phyloP scores from a whole-genome alignment of 1,284 basidiomycete species.

The Ustilago cynodontis region DNA sequence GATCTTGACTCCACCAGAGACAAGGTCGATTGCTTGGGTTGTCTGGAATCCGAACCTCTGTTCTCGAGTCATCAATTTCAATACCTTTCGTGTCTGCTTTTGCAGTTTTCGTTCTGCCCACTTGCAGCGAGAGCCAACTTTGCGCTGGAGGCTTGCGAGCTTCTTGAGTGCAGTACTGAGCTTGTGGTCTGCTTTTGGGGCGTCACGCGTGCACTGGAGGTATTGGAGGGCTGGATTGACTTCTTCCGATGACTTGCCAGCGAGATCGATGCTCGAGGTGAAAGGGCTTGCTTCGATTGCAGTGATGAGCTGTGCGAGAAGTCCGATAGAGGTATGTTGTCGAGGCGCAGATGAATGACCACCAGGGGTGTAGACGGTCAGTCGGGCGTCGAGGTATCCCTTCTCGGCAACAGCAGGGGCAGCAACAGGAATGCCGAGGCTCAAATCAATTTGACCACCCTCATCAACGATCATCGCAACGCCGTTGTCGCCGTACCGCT shows the following conservation, averaged over 20 bases:
- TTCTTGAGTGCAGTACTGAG: constrained; percentile 71
- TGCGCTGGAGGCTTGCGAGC: constrained; percentile 69
- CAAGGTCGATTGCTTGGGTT: constrained; percentile 79
- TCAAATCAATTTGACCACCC: constrained; percentile 49
- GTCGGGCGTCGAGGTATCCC: constrained; percentile 73
- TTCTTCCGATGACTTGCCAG: constrained; percentile 23
- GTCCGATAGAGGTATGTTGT: constrained; percentile 75
- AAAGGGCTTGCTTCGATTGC: constrained; percentile 75
- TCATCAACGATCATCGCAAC: constrained; percentile 65
- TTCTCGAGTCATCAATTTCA: constrained; percentile 9
- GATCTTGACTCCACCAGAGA: constrained; percentile 78
- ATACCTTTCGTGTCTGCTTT: constrained; percentile 24
- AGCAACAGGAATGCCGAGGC: constrained; percentile 55
- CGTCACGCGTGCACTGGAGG: constrained; percentile 74
- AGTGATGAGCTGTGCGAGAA: constrained; percentile 75
- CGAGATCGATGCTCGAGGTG: constrained; percentile 65
- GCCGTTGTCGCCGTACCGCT: constrained; percentile 53
- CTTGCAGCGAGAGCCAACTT: neutral
- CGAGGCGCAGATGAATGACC: constrained; percentile 79
- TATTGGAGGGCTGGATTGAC: constrained; percentile 71
- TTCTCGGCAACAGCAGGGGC: constrained; percentile 77
- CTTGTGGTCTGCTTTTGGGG: constrained; percentile 71
- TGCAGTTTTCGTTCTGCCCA: constrained; percentile 11
- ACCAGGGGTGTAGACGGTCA: constrained; percentile 72
- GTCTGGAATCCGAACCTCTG: constrained; percentile 75